These are phyloP conservation scores for Fusarium odoratissimum DNA, from an alignment of 2,329 filamentous ascomycete genomes.

Conservation along the genomic window DNA sequence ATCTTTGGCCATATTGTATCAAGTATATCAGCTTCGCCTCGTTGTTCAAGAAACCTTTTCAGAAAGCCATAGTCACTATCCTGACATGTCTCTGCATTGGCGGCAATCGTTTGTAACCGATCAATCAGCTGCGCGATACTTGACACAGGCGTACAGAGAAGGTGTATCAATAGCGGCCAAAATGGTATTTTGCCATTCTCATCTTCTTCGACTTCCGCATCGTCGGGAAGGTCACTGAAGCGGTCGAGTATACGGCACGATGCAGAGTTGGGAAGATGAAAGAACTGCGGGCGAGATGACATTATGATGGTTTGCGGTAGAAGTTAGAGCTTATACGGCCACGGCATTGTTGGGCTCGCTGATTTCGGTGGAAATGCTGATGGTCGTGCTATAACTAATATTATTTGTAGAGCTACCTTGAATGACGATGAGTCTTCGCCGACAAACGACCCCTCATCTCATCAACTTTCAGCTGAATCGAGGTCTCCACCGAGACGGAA, in stretches of 20 bases:
- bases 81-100: constrained; percentile 27
- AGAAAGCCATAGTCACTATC: constrained; percentile 42
- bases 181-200: constrained; percentile 38
- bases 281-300: constrained; percentile 18
- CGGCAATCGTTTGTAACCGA: constrained; percentile 46
- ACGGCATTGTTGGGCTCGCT: not conserved
- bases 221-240: constrained; percentile 45
- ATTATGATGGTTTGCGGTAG: not conserved
- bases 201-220: constrained; percentile 36
- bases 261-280: constrained; percentile 36
- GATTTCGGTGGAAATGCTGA: rapidly evolving
- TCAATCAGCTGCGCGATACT: constrained; percentile 38
- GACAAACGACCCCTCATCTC: constrained; percentile 13
- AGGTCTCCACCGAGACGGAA: not conserved
- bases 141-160: constrained; percentile 30
- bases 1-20: constrained; percentile 43
- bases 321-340: not conserved
- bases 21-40: constrained; percentile 1
- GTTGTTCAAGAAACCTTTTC: not conserved
- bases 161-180: constrained; percentile 44
- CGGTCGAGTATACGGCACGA: constrained; percentile 44
- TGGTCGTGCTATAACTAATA: not conserved
- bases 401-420: not conserved
- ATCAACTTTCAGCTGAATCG: not conserved
- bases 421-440: constrained; percentile 17